Percentiles rank a stretch among this genome's conserved stretches.
phyloP scores from a whole-genome alignment of 805 yeast genomes.

The Saccharomycopsis synnaedendra region DNA sequence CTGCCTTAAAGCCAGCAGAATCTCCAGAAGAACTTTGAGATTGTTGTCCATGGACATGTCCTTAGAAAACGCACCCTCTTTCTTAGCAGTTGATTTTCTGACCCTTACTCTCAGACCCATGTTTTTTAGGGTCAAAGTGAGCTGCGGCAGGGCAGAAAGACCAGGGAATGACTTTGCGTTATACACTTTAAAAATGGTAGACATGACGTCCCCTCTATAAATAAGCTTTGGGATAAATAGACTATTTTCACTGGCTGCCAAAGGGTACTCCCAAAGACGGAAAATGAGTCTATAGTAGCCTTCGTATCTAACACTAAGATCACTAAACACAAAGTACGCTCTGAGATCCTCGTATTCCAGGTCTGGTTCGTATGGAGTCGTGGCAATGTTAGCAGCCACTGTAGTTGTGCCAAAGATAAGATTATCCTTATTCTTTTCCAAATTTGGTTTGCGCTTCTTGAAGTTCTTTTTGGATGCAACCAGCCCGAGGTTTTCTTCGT shows the following conservation, averaged over 20 bases:
- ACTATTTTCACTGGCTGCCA: background rate
- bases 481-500: slow-evolving; percentile 9
- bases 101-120: slow-evolving; percentile 13
- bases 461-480: slow-evolving; percentile 12
- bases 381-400: slow-evolving; percentile 10
- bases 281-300: slow-evolving; percentile 12
- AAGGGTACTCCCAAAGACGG: slow-evolving; percentile 7
- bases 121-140: slow-evolving; percentile 7
- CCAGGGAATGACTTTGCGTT: slow-evolving; percentile 14
- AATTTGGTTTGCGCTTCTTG: slow-evolving; percentile 12
- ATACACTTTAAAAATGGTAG: slow-evolving; percentile 6
- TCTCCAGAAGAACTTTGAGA: slow-evolving; percentile 11
- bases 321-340: slow-evolving; percentile 15
- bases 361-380: background rate
- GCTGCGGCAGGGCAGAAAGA: slow-evolving; percentile 6
- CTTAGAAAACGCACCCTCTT: no score
- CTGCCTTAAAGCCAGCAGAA: slow-evolving; percentile 6
- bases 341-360: background rate
- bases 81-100: background rate
- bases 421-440: slow-evolving; percentile 10
- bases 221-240: background rate
- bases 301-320: slow-evolving; percentile 13
- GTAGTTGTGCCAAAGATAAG: slow-evolving; percentile 12
- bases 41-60: slow-evolving; percentile 1
- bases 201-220: slow-evolving; percentile 7